Conservation (phyloP, 139 green algal genomes). For the Coccomyxa sp. region DNA sequence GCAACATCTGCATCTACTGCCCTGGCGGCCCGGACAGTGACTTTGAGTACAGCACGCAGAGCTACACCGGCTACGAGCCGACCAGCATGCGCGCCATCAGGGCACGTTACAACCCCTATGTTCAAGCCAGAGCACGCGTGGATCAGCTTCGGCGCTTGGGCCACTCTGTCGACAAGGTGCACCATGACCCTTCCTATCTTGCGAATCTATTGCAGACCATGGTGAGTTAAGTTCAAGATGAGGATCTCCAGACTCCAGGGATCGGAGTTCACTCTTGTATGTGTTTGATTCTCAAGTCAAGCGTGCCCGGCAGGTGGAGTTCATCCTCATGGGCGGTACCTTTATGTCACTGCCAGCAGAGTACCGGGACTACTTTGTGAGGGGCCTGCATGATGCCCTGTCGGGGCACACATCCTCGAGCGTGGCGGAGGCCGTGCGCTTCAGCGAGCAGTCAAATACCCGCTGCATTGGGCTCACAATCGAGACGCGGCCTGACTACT, state of each 20-base stretch:
- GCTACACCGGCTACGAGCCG: conserved; percentile 90
- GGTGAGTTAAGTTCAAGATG: background rate
- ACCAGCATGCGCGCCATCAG: conserved; percentile 96
- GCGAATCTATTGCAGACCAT: background rate
- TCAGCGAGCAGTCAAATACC: conserved; percentile 48
- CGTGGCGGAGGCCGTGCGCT: conserved; percentile 60
- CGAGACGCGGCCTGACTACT: conserved; percentile 94
- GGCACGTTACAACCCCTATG: conserved; percentile 92
- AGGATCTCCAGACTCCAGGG: background rate
- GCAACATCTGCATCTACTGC: conserved; percentile 99
- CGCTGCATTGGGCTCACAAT: conserved; percentile 97
- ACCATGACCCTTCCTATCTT: background rate
- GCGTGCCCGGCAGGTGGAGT: conserved; percentile 73
- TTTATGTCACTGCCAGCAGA: conserved; percentile 96
- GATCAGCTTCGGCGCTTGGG: conserved; percentile 94
- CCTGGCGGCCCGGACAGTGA: conserved; percentile 95
- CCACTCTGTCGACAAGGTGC: conserved; percentile 92
- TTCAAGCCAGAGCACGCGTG: conserved; percentile 80
- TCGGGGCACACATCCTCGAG: conserved; percentile 62
- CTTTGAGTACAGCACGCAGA: conserved; percentile 97
- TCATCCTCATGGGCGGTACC: conserved; percentile 98
- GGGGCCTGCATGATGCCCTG: conserved; percentile 94
- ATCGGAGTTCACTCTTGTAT: background rate
- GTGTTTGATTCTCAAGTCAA: background rate
- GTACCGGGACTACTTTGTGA: conserved; percentile 96